Evolutionary conservation across 805 yeast genomes (phyloP), one percentile per base, ranked within the genome.

Genomic region (Lipomyces starkeyi): DNA sequence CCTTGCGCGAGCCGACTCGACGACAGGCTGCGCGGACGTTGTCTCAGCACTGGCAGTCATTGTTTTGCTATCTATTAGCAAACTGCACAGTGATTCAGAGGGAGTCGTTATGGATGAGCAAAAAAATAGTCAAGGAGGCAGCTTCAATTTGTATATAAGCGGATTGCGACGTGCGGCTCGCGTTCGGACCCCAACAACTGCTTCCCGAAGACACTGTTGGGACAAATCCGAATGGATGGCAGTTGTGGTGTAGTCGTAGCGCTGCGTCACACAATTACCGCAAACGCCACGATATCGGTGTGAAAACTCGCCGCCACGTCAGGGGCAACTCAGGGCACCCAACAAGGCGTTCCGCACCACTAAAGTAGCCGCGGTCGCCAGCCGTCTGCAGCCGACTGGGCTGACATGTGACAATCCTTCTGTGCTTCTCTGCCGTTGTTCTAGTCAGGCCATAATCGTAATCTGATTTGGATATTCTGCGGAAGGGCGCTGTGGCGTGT

Each of bases 1-100:
- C 29, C 40, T 37, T 2, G 63, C 58, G 7, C 34, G 32, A 43
- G 61, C 40, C 34, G 20, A 37, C 32, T 40, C 61, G 6, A 32
- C 53, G 34, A 17, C 34, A 29, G 56, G 34, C 49, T 55, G 53
- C 49, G 64, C 63, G 59, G 67, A 59, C 52, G 67, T 53, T 5
- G 59, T 29, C 29, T 29, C 34, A 14, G 67, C 62, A 20, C 52
- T 47, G 32, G 57, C 64, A 7, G 59, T 35, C 63, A 64, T 59
- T 13, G 60, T 53, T 57, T 3, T 43, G 49, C 49, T 43, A n/a
- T 43, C 22, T 17, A 43, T 5, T 17, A 17, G 20, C 49, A 43
- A n/a, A 43, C 20, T n/a, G 49, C 49, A 43, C 49, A n/a, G 6
- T 37, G 13, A 13, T 14, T 37, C 17, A 37, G 43, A 37, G 43